Base-by-base conservation (phyloP, 805 yeast genomes). In the Barnettozyma californica region DNA sequence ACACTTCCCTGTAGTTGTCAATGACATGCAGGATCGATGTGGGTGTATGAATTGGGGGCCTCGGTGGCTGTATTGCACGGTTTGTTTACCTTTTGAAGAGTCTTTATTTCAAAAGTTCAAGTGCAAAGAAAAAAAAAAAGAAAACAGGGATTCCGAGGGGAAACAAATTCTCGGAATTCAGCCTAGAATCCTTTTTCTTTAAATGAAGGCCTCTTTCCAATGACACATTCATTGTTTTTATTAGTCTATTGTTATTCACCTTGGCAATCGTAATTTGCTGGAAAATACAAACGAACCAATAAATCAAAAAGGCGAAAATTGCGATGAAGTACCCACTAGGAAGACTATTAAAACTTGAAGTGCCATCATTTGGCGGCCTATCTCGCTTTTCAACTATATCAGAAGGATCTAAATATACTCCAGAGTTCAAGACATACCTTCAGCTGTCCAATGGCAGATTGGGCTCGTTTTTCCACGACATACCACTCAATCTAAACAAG, bases 391-490 rank as follows among this genome's bases (percentile, higher is more conserved):
- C 49, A 1, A 46, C 49, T 8, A 37, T 49, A 4, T 42, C 46
- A 5, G 47, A 46, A 16, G 78, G 78, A 1, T 51, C 71, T 4
- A 74, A 71, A 46, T 68, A 67, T 48, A 60, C 72, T 1, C 37
- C 62, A 0, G 54, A 53, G 13, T 76, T 65, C 66, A 74, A 73
- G 49, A 72, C 72, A 27, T 83, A 78, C 44, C 59, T 75, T 75
- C 13, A 77, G 77, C 3, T 83, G 86, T 0, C 83, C 67, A 60
- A 49, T 26, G 49, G 52, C 11, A 36, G 43, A 33, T 25, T 49
- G 41, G 49, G 52, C 10, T 49, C 52, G 9, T 38, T 49, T 44
- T 83, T 86, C 68, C 95, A 86, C 60, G 95, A 86, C 60, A 68
- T 84, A 3, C 89, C 91, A 2, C 56, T 85, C 9, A 70, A 68